phyloP scores from a whole-genome alignment of 345 rosid species.

The Rhizophora apiculata region DNA sequence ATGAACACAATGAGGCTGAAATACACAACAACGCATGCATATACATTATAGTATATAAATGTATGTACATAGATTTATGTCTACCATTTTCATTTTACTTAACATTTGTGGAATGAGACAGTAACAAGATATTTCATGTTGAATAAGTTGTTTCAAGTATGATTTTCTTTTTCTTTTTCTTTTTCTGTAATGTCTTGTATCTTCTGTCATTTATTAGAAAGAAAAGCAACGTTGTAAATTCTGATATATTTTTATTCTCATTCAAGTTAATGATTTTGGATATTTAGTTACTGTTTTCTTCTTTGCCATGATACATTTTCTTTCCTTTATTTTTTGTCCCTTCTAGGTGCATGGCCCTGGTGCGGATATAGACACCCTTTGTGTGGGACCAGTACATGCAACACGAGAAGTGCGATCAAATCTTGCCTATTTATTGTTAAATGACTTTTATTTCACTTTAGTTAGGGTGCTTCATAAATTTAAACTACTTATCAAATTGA shows the following conservation, averaged over 20 bases:
- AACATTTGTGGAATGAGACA: no score
- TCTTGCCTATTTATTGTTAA: slow-evolving; percentile 26
- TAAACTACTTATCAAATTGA: slow-evolving; percentile 19
- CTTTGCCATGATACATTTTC: slow-evolving; percentile 7
- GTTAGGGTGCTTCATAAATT: slow-evolving; percentile 20
- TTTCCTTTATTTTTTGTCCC: neutral
- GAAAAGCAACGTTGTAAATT: neutral
- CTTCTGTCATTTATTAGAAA: neutral
- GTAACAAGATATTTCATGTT: no score
- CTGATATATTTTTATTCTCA: neutral
- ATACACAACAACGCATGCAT: no score
- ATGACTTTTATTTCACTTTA: slow-evolving; percentile 13
- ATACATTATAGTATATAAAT: no score
- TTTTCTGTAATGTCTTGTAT: neutral
- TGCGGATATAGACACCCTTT: slow-evolving; percentile 94
- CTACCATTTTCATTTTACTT: no score
- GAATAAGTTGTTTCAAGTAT: neutral
- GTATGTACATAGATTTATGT: no score
- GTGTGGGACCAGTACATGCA: slow-evolving; percentile 95
- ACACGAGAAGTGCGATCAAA: slow-evolving; percentile 74
- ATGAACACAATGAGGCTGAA: no score
- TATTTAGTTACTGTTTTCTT: neutral
- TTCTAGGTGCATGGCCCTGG: slow-evolving; percentile 97
- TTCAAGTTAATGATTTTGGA: slow-evolving; percentile 8
- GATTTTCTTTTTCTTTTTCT: neutral